These are phyloP conservation scores for Tothia fuscella DNA, from an alignment of 2,329 filamentous ascomycete genomes.

Conservation along the genomic window DNA sequence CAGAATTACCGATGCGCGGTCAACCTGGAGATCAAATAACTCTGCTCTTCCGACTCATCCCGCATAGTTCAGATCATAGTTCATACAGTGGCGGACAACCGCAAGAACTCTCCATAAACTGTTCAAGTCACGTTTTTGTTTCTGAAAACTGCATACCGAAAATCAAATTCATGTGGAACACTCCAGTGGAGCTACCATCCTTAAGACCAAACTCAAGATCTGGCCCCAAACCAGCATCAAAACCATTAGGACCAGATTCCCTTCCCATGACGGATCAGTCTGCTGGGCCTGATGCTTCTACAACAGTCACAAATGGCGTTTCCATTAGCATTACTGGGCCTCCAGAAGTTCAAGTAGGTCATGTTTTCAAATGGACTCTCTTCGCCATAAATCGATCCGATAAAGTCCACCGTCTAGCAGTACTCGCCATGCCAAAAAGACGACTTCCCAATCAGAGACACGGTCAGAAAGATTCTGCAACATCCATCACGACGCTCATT, in stretches of 20 bases:
- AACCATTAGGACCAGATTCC: conserved; percentile 8
- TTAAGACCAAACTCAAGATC: conserved; percentile 27
- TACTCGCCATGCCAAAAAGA: conserved; percentile 55
- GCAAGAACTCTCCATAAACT: neutral
- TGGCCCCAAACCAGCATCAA: conserved; percentile 1
- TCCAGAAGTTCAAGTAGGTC: conserved; percentile 45
- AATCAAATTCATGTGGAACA: conserved; percentile 56
- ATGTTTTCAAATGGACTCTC: conserved; percentile 60
- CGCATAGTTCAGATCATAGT: conserved; percentile 18
- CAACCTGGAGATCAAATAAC: conserved; percentile 64
- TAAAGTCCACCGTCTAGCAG: conserved; percentile 53
- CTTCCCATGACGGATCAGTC: neutral
- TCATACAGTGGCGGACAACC: neutral
- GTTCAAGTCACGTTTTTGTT: conserved; percentile 41
- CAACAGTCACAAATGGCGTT: conserved; percentile 36
- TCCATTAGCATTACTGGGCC: conserved; percentile 64
- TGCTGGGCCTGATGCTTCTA: neutral
- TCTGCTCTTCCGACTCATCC: conserved; percentile 56
- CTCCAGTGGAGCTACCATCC: conserved; percentile 53
- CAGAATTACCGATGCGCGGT: conserved; percentile 44
- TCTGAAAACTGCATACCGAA: conserved; percentile 47
- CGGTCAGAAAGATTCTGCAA: neutral
- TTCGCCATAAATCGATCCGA: conserved; percentile 63
- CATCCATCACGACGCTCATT: conserved; percentile 14
- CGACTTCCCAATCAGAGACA: conserved; percentile 15